Conservation (phyloP, 2,329 filamentous ascomycete genomes). For the Diaporthe citriasiana region DNA sequence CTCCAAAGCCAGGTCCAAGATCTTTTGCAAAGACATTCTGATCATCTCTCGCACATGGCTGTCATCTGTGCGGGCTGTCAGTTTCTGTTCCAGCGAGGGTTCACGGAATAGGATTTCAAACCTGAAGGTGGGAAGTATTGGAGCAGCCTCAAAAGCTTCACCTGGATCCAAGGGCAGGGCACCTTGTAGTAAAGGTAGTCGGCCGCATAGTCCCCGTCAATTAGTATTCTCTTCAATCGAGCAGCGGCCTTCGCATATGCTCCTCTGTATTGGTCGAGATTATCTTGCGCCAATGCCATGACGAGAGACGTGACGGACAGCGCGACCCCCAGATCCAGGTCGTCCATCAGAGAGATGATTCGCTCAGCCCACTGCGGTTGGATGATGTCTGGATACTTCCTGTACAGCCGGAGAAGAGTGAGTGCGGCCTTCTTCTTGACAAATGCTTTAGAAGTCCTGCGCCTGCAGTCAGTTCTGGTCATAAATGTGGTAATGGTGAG, state of each 20-base stretch:
- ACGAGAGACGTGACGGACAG: conserved; percentile 96
- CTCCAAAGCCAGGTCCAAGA: conserved; percentile 91
- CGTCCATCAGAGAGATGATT: conserved; percentile 99
- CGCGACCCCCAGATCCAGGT: conserved; percentile 92
- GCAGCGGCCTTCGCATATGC: conserved; percentile 95
- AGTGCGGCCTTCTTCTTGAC: conserved; percentile 99
- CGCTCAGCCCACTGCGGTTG: conserved; percentile 98
- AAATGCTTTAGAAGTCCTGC: conserved; percentile 85
- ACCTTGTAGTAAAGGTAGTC: conserved; percentile 99
- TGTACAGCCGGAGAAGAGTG: conserved; percentile 91
- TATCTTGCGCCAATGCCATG: conserved; percentile 94
- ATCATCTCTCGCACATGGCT: conserved; percentile 93
- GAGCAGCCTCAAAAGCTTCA: conserved; percentile 90
- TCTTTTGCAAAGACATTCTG: conserved; percentile 89
- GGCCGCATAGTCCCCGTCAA: conserved; percentile 88
- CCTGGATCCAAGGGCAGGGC: conserved; percentile 98
- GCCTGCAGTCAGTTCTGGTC: conserved; percentile 30
- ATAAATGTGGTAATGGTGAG: not conserved
- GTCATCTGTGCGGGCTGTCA: conserved; percentile 74
- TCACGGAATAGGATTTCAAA: conserved; percentile 18
- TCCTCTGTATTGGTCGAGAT: conserved; percentile 93
- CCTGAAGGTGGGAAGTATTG: conserved; percentile 97
- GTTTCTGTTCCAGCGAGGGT: not conserved
- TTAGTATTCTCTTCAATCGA: conserved; percentile 87
- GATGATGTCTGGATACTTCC: conserved; percentile 93